Base-by-base conservation (phyloP, 139 green algal species). In the Marvania coccoides region DNA sequence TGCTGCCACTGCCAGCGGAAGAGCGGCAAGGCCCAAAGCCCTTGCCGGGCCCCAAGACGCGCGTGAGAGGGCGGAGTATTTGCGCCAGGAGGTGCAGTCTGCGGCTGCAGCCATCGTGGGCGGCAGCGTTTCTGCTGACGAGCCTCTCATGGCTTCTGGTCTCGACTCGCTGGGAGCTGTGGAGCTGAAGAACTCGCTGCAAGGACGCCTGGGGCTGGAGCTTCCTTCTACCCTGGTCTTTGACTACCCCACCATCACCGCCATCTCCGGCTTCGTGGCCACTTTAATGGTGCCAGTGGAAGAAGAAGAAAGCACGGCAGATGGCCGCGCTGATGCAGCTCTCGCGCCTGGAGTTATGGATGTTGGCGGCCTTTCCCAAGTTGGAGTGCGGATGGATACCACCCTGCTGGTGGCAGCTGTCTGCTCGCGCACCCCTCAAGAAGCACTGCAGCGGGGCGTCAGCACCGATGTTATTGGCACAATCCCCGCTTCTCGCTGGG, bases 141-240 rank as follows among this genome's bases (percentile, higher is more conserved):
- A 88, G 30, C 88, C 88, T 1, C 72, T 94, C 19, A 87, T 92
- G 78, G 81, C 71, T 8, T 75, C 81, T 12, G 88, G 87, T 5
- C 48, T 95, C 34, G 88, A 94, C 77, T 90, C 80, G 6, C 70
- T 93, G 57, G 79, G 81, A 2, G 77, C 83, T 3, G 84, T 92
- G 42, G 87, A 95, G 83, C 79, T 94, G 65, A 71, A 82, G 29
- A 88, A 91, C 67, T 72, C 67, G 3, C 73, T 93, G 29, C 71
- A 65, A 23, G 15, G 33, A 33, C 38, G 46, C 19, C 51, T 81
- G 8, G 58, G 45, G 0, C 9, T 71, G 12, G 63, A 71, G 9
- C 58, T 83, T 29, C 70, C 78, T 4, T 55, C 58, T 39, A 87
- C 81, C 0, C 10, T 83, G 14, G 68, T 91, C 14, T 96, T 93